Evolutionary conservation across 2,329 filamentous ascomycete species (phyloP).

Genomic region (Cladosporium velox): DNA sequence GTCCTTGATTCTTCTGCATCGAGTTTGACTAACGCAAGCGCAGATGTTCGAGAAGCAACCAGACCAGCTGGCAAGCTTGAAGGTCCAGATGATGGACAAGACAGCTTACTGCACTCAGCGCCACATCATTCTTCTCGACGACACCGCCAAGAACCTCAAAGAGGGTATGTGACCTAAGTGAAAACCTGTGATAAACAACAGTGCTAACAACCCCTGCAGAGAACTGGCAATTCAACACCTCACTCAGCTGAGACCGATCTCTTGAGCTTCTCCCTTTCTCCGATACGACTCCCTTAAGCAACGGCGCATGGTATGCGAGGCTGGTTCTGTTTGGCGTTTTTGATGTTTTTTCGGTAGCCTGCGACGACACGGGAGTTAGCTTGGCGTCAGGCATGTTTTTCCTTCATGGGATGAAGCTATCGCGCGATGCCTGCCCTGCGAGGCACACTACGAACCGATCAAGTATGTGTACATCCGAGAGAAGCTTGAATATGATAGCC

Average conservation of each 20-base stretch:
- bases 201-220: conserved; percentile 28
- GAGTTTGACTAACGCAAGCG: neutral
- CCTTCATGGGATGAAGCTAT: neutral
- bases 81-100: conserved; percentile 98
- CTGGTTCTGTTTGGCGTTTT: neutral
- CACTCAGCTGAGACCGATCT: conserved; percentile 3
- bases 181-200: neutral
- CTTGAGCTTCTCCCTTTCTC: neutral
- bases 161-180: conserved; percentile 65
- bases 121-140: conserved; percentile 82
- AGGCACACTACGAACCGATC: neutral
- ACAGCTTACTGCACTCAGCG: conserved; percentile 95
- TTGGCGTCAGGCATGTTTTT: conserved; percentile 3
- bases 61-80: conserved; percentile 78
- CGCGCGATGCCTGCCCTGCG: neutral
- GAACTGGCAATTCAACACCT: conserved; percentile 39
- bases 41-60: conserved; percentile 96
- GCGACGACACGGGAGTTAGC: neutral
- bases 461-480: conserved; percentile 2
- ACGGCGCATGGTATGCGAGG: conserved; percentile 2
- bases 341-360: neutral
- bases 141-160: conserved; percentile 89
- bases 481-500: conserved; percentile 7
- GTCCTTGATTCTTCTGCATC: neutral
- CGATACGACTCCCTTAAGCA: neutral